A percentile compares a stretch with the other conserved stretches of the same genome.
These are phyloP conservation scores for Yamadazyma aaseri DNA, from an alignment of 1,139 yeast genomes.

Conservation along the genomic window DNA sequence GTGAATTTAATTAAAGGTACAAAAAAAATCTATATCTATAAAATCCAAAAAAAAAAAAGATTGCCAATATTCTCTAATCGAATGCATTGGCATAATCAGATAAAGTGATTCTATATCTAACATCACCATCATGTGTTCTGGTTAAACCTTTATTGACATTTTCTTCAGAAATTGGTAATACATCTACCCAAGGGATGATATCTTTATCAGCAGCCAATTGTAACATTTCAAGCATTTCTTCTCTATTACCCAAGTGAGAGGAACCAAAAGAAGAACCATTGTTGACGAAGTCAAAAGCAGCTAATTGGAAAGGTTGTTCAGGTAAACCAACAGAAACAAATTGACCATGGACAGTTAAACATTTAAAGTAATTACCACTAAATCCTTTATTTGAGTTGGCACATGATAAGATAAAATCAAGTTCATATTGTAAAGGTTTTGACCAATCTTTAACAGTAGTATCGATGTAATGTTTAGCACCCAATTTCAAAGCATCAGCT, in stretches of 20 bases:
- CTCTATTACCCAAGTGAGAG: constrained; percentile 49
- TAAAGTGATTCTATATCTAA: constrained; percentile 49
- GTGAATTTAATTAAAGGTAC: too few relatives aligned
- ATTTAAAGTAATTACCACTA: constrained; percentile 27
- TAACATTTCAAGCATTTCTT: constrained; percentile 55
- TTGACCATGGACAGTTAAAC: constrained; percentile 41
- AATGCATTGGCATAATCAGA: constrained; percentile 32
- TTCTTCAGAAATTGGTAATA: constrained; percentile 50
- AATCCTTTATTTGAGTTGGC: constrained; percentile 40
- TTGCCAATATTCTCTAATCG: too few relatives aligned
- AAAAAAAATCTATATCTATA: too few relatives aligned
- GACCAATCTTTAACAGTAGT: constrained; percentile 32
- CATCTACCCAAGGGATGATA: constrained; percentile 60
- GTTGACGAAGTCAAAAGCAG: constrained; percentile 29
- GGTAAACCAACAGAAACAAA: constrained; percentile 57
- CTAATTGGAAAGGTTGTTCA: constrained; percentile 21
- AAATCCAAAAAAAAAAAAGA: too few relatives aligned
- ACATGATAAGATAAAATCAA: constrained; percentile 48
- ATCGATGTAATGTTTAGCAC: constrained; percentile 36
- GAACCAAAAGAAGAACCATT: constrained; percentile 45
- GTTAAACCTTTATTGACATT: constrained; percentile 51
- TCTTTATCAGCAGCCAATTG: constrained; percentile 51
- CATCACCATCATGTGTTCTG: constrained; percentile 51
- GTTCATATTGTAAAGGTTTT: constrained; percentile 23
- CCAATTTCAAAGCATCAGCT: constrained; percentile 32